Evolutionary conservation across 2,329 filamentous ascomycete genomes (phyloP).

Genomic region (Didymella exigua): DNA sequence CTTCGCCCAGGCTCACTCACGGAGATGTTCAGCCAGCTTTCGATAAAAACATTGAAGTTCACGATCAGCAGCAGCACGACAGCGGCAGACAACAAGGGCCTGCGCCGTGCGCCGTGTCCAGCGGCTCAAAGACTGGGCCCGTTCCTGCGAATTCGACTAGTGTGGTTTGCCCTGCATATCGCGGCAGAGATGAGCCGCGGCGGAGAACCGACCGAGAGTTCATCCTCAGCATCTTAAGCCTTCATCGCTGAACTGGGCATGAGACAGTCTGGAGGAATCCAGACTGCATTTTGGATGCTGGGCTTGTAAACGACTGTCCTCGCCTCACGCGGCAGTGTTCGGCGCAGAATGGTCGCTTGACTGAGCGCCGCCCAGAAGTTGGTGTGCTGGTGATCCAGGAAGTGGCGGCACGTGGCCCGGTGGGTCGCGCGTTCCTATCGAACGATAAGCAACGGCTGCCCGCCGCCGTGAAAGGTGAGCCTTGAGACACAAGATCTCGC

Average conservation of each 20-base stretch:
- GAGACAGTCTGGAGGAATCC: no score
- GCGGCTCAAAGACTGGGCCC: constrained; percentile 8
- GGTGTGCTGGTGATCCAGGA: constrained; percentile 24
- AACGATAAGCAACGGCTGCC: constrained; percentile 21
- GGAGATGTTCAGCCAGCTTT: background rate
- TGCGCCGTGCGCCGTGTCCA: background rate
- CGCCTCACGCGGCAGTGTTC: constrained; percentile 22
- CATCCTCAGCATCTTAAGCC: background rate
- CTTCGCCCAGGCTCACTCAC: background rate
- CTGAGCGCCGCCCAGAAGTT: constrained; percentile 11
- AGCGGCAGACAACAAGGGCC: background rate
- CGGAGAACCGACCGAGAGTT: constrained; percentile 17
- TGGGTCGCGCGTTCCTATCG: constrained; percentile 7
- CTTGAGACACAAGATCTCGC: constrained; percentile 6
- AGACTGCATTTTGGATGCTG: no score
- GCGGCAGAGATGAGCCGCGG: constrained; percentile 12
- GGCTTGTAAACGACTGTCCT: background rate
- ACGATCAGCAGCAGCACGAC: constrained; percentile 2
- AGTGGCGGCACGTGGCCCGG: constrained; percentile 25
- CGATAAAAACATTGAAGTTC: background rate
- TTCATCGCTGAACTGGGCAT: no score
- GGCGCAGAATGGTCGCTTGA: constrained; percentile 23
- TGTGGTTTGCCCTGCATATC: constrained; percentile 37
- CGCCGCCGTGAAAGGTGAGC: constrained; percentile 10
- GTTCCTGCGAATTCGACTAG: constrained; percentile 18